Percentiles rank a stretch among this genome's conserved stretches.
phyloP scores from a whole-genome alignment of 495 filamentous ascomycete species.

The Penicillium lagena region DNA sequence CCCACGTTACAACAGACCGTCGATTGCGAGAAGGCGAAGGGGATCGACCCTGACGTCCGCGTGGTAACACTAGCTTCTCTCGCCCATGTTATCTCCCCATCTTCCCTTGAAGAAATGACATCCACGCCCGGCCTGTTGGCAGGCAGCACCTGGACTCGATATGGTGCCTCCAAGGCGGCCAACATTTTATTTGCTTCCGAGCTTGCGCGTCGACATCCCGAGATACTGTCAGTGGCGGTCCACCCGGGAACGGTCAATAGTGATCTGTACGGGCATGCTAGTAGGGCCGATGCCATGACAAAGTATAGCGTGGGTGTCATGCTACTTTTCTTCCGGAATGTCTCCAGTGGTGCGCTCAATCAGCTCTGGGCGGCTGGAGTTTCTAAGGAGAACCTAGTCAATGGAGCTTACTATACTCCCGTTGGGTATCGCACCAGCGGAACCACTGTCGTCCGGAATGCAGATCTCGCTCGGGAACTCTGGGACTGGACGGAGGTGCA shows the following conservation, averaged over 20 bases:
- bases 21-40: conserved; percentile 16
- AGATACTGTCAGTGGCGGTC: conserved; percentile 49
- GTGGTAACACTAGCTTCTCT: conserved; percentile 17
- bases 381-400: conserved; percentile 26
- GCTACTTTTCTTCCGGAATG: conserved; percentile 20
- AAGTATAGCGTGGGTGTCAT: conserved; percentile 8
- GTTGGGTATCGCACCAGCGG: conserved; percentile 37
- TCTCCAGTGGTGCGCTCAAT: conserved; percentile 46
- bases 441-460: conserved; percentile 34
- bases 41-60: conserved; percentile 14
- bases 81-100: conserved; percentile 44
- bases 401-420: conserved; percentile 53
- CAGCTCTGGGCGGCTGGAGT: conserved; percentile 52
- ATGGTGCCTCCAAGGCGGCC: conserved; percentile 62
- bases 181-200: conserved; percentile 60
- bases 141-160: conserved; percentile 40
- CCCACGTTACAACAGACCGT: conserved; percentile 48
- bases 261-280: conserved; percentile 36
- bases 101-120: conserved; percentile 43
- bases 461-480: conserved; percentile 41
- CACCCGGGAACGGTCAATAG: conserved; percentile 64
- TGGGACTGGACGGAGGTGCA: conserved; percentile 62
- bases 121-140: conserved; percentile 31
- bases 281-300: conserved; percentile 21
- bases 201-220: conserved; percentile 51